Evolutionary conservation across 495 filamentous ascomycete species (phyloP), one percentile per base, ranked within the genome.

Genomic region (Pyrenopolyporus hunteri): DNA sequence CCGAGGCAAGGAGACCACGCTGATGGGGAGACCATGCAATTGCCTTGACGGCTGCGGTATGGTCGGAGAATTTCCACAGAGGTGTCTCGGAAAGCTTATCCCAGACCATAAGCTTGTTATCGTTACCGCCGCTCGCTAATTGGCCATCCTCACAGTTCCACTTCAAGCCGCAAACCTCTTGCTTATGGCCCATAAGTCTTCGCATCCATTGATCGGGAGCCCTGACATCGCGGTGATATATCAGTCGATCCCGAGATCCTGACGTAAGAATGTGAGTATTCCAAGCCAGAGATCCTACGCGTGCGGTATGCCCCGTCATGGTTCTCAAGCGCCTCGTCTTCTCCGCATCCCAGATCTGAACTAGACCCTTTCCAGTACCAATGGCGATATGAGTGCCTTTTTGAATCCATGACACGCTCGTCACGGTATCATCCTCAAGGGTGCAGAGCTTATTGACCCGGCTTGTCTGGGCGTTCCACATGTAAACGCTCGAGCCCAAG

Each of bases 1-100:
- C 94, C 7, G 91, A 96, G n/a, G 94, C 95, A 16, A 98, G 84
- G 1, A 97, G 85, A 40, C 92, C 89, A 36, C 89, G 88, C 63
- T 98, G 94, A 73, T 98, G 94, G 14, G 94, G 94, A 20, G 91
- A 96, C 94, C 94, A 98, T n/a, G 94, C 89, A 60, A 98, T 97
- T 7, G 94, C 94, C 72, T 98, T 98, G 43, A 98, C 94, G 6
- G 94, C 94, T 3, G 94, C 94, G 17, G 85, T 92, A 70, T 98
- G 94, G 45, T 96, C 91, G 13, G 86, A 88, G 67, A 96, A 98
- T 54, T 93, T 93, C 79, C 88, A 96, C 4, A 93, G 79, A 3
- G 94, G 94, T 5, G 90, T 87, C 54, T 92, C 88, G 28, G 83
- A 88, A 47, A 96, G 77, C 68, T 93, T 93, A 73, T 98, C 95